Conservation (phyloP, 177 flowering plant species). For the Telopea speciosissima region DNA sequence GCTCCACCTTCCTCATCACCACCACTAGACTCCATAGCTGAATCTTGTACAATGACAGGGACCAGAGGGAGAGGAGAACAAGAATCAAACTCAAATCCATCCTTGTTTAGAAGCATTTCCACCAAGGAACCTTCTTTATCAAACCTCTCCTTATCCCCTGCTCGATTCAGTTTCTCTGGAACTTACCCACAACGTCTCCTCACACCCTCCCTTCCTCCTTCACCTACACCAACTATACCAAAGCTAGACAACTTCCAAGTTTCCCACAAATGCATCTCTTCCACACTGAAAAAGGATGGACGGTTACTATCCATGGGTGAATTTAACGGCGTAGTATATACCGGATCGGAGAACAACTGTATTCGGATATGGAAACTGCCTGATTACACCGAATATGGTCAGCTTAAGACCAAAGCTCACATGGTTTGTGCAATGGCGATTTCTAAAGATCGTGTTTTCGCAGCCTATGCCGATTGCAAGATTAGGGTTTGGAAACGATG, state of each 20-base stretch:
- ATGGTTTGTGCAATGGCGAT: constrained; percentile 37
- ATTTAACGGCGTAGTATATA: constrained; percentile 35
- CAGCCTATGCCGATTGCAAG: constrained; percentile 38
- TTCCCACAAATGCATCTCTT: background rate
- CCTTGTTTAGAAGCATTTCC: constrained; percentile 19
- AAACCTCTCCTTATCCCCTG: background rate
- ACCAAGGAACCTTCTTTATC: background rate
- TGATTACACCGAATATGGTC: constrained; percentile 36
- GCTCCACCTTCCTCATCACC: background rate
- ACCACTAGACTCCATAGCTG: constrained; percentile 6
- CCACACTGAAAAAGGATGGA: background rate
- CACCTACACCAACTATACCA: background rate
- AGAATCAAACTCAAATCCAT: background rate
- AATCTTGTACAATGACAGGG: too few species aligned
- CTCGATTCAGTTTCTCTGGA: background rate
- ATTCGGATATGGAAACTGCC: constrained; percentile 39
- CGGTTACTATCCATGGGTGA: background rate
- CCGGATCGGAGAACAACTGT: constrained; percentile 27
- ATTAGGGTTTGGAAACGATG: constrained; percentile 39
- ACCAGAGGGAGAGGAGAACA: too few species aligned
- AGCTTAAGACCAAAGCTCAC: constrained; percentile 32
- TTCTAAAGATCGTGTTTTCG: constrained; percentile 33
- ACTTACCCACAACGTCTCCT: background rate
- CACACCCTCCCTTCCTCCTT: background rate
- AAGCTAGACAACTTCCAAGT: background rate